These are phyloP conservation scores for Mortierella claussenii DNA, from an alignment of 192 early-diverging fungal species.

Conservation along the genomic window DNA sequence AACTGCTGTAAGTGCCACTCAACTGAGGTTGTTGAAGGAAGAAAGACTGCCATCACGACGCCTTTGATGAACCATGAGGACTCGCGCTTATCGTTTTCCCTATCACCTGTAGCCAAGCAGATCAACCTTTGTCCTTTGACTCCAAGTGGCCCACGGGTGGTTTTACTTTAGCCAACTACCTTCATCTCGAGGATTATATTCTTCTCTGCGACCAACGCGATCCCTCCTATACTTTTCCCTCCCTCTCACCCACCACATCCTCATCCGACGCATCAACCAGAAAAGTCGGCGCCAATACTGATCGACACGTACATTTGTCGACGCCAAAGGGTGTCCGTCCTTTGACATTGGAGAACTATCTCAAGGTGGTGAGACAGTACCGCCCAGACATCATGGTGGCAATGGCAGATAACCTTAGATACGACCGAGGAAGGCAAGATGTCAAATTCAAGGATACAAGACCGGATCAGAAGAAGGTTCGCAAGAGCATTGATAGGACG, in stretches of 20 bases:
- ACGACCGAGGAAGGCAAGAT: too few relatives aligned
- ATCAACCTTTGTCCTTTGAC: constrained; percentile 24
- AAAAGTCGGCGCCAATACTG: constrained; percentile 55
- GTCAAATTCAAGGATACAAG: background rate
- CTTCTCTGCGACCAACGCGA: constrained; percentile 63
- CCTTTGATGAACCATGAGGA: too few relatives aligned
- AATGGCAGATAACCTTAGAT: constrained; percentile 59
- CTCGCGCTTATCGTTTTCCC: too few relatives aligned
- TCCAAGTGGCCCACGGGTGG: constrained; percentile 26
- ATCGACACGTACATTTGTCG: constrained; percentile 59
- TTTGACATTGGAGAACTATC: constrained; percentile 57
- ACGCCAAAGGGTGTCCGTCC: constrained; percentile 63
- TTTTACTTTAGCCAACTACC: constrained; percentile 50
- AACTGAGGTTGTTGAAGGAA: too few relatives aligned
- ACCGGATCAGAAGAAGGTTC: constrained; percentile 28
- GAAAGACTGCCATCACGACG: too few relatives aligned
- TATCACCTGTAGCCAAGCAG: constrained; percentile 13
- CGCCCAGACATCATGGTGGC: constrained; percentile 58
- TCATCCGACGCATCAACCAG: background rate
- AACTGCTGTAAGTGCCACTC: constrained; percentile 48
- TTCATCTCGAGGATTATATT: constrained; percentile 55
- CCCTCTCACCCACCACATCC: background rate
- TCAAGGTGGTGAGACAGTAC: constrained; percentile 52
- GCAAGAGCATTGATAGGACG: constrained; percentile 60
- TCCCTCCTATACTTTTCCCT: constrained; percentile 21